phyloP scores from a whole-genome alignment of 2,329 filamentous ascomycete genomes.

The Neonectria punicea region DNA sequence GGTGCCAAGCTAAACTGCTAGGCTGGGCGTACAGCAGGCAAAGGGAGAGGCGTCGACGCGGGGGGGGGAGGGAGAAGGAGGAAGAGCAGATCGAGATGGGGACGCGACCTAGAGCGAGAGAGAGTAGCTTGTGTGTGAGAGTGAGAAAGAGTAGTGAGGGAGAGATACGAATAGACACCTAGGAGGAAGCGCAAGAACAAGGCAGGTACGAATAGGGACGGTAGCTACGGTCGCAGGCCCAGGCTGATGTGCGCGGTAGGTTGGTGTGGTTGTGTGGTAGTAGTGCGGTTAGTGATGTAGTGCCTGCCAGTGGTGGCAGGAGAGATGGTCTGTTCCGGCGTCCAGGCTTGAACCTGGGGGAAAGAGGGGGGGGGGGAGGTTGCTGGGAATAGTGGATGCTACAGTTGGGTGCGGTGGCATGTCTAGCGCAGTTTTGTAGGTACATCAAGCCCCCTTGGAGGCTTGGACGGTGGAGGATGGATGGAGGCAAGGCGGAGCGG shows the following conservation, averaged over 20 bases:
- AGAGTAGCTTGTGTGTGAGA: not conserved
- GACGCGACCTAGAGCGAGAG: constrained; percentile 1
- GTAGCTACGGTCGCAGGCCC: constrained; percentile 23
- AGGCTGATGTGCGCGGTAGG: constrained; percentile 21
- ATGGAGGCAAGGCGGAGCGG: constrained; percentile 3
- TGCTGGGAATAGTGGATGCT: constrained; percentile 23
- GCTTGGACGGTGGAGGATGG: not conserved
- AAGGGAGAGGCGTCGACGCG: constrained; percentile 8
- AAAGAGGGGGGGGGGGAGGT: constrained; percentile 14
- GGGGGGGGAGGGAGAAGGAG: not conserved
- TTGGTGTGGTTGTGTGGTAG: constrained; percentile 13
- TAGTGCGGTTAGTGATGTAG: constrained; percentile 13
- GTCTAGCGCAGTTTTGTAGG: constrained; percentile 16
- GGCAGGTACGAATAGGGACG: constrained; percentile 8
- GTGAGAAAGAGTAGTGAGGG: constrained; percentile 6
- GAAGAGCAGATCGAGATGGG: not conserved
- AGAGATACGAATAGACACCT: not conserved
- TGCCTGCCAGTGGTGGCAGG: constrained; percentile 13
- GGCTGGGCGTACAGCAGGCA: constrained; percentile 26
- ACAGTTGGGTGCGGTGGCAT: constrained; percentile 19
- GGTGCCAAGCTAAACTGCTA: constrained; percentile 31
- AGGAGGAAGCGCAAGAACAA: constrained; percentile 17
- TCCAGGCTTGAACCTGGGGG: constrained; percentile 29
- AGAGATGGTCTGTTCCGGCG: constrained; percentile 23
- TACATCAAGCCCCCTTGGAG: not conserved